These are phyloP conservation scores for Leccinellum luteum DNA, from an alignment of 768 basidiomycete genomes.

Conservation along the genomic window DNA sequence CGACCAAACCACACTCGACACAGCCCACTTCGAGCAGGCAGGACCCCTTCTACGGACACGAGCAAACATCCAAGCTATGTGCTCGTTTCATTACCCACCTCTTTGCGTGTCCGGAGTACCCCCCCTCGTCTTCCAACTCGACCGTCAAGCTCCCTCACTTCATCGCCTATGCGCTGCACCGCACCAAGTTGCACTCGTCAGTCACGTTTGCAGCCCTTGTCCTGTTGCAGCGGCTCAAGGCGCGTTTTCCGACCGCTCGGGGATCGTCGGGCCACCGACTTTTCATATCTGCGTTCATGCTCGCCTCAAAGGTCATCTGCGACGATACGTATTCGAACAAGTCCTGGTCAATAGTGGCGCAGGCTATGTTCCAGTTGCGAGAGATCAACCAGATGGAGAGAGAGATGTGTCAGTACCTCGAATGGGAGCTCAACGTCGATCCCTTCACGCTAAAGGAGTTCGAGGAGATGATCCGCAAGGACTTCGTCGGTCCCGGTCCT, in stretches of 20 bases:
- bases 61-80: constrained; percentile 63
- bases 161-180: constrained; percentile 66
- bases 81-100: constrained; percentile 81
- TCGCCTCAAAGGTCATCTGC: constrained; percentile 78
- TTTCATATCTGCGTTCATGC: constrained; percentile 75
- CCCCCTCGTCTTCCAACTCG: constrained; percentile 43
- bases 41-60: constrained; percentile 57
- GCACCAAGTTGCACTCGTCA: constrained; percentile 57
- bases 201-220: constrained; percentile 44
- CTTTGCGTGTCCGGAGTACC: constrained; percentile 83
- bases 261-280: constrained; percentile 71
- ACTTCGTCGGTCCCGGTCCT: constrained; percentile 54
- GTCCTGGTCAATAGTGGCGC: constrained; percentile 88
- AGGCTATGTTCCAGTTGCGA: constrained; percentile 74
- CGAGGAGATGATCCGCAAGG: constrained; percentile 55
- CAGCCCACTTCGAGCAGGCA: constrained; percentile 25
- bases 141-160: constrained; percentile 48
- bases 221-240: constrained; percentile 64
- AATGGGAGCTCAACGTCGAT: constrained; percentile 86
- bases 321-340: constrained; percentile 95
- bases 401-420: constrained; percentile 83
- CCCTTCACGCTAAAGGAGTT: constrained; percentile 58
- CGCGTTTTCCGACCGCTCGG: constrained; percentile 71
- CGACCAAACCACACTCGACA: constrained; percentile 29
- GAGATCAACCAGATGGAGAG: constrained; percentile 84